Conservation (phyloP, 2,329 filamentous ascomycete genomes). For the Scolecobasidium constrictum region DNA sequence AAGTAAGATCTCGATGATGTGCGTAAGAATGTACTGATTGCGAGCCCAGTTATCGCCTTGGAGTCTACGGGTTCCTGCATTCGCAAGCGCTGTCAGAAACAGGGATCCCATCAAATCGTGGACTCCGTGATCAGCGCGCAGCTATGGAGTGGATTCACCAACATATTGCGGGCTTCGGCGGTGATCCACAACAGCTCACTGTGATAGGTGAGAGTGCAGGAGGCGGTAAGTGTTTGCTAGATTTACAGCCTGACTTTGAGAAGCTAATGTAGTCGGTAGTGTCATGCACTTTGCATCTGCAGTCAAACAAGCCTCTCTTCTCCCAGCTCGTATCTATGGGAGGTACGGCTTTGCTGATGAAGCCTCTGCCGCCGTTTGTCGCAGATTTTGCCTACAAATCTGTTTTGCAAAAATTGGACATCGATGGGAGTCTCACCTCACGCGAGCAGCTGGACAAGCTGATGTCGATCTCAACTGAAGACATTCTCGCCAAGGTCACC, state of each 20-base stretch:
- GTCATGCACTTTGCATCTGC: not conserved
- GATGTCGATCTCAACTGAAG: conserved; percentile 26
- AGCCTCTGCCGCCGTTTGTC: conserved; percentile 24
- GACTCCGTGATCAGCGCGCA: not conserved
- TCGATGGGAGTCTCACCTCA: conserved; percentile 24
- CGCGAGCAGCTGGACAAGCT: conserved; percentile 33
- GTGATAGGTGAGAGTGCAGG: conserved; percentile 1
- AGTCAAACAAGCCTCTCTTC: not conserved
- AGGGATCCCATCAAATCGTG: not conserved
- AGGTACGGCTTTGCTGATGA: conserved; percentile 27
- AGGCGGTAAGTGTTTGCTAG: conserved; percentile 16
- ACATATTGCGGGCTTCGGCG: not conserved
- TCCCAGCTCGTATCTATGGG: conserved; percentile 21
- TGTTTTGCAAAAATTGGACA: conserved; percentile 28
- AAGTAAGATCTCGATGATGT: not conserved
- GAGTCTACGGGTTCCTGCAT: not conserved
- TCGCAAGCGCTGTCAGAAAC: not conserved
- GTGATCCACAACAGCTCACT: conserved; percentile 1
- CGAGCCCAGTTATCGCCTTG: not conserved
- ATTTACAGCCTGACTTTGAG: not conserved
- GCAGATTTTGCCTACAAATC: conserved; percentile 33
- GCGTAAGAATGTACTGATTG: no score
- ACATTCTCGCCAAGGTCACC: conserved; percentile 31
- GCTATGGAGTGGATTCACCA: not conserved
- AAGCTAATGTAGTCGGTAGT: not conserved